These are phyloP conservation scores for Tagetes patula DNA, from an alignment of 129 eudicot genomes.

Conservation along the genomic window DNA sequence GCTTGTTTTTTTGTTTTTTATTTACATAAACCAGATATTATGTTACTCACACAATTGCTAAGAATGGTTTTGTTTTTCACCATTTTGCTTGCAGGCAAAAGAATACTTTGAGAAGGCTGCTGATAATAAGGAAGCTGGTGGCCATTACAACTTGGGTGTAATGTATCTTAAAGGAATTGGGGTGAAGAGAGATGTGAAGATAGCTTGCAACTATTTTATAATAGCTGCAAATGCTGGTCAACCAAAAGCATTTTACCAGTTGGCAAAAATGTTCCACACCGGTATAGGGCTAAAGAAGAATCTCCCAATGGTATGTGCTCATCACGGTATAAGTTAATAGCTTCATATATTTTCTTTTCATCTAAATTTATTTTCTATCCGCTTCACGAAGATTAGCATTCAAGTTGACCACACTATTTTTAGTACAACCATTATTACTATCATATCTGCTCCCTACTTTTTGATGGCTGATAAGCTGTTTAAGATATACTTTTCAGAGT, in stretches of 20 bases:
- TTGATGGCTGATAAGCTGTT: constrained; percentile 6
- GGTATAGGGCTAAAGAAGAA: constrained; percentile 93
- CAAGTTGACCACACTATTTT: not conserved
- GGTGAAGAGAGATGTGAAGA: constrained; percentile 71
- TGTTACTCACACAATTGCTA: constrained; percentile 5
- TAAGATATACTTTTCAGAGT: not conserved
- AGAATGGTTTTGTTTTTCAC: not conserved
- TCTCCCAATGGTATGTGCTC: constrained; percentile 67
- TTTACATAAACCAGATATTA: not conserved
- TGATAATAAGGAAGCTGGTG: constrained; percentile 92
- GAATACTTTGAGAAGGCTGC: constrained; percentile 96
- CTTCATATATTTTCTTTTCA: not conserved
- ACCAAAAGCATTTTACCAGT: constrained; percentile 95
- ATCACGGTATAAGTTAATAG: not conserved
- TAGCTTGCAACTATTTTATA: constrained; percentile 76
- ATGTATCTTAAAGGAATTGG: constrained; percentile 93
- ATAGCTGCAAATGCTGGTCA: constrained; percentile 91
- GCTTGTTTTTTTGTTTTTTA: not conserved
- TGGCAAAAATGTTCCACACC: constrained; percentile 96
- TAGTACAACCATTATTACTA: constrained; percentile 3
- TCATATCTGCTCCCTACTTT: not conserved
- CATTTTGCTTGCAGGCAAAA: constrained; percentile 57
- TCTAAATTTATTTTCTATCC: not conserved
- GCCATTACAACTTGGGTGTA: constrained; percentile 91
- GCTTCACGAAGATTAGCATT: not conserved